A percentile compares a stretch with the other conserved stretches of the same genome.
Evolutionary conservation across 768 basidiomycete genomes (phyloP).

Genomic region (Nevesoporus exiguus): DNA sequence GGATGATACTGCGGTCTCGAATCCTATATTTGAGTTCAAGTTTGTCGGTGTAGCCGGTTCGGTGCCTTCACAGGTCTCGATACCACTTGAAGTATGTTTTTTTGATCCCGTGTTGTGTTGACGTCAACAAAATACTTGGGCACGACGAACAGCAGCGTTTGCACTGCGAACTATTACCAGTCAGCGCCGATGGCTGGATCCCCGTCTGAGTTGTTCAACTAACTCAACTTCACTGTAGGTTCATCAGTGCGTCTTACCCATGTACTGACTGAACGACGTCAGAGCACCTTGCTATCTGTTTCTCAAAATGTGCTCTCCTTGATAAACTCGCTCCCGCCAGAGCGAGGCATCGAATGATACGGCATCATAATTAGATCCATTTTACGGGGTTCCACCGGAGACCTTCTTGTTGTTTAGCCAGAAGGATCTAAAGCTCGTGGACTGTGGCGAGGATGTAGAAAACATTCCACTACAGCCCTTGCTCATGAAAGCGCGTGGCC

Average conservation of each 20-base stretch:
- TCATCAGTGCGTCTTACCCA: too few relatives aligned
- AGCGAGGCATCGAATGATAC: conserved; percentile 24
- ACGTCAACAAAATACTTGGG: conserved; percentile 45
- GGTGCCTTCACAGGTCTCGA: background rate
- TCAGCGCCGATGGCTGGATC: conserved; percentile 36
- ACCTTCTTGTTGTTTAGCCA: conserved; percentile 34
- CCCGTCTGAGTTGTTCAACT: conserved; percentile 38
- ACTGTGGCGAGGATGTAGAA: conserved; percentile 43
- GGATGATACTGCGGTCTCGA: conserved; percentile 28
- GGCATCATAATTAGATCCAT: conserved; percentile 37
- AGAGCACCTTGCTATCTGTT: conserved; percentile 10
- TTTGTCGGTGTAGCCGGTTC: conserved; percentile 18
- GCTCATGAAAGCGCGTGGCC: conserved; percentile 40
- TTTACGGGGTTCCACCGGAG: conserved; percentile 32
- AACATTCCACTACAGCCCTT: conserved; percentile 48
- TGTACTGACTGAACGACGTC: background rate
- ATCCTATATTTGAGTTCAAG: conserved; percentile 36
- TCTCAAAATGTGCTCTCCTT: conserved; percentile 10
- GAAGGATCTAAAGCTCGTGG: conserved; percentile 33
- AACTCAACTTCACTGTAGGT: conserved; percentile 28
- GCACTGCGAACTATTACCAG: conserved; percentile 35
- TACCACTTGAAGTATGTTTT: conserved; percentile 19
- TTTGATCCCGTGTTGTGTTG: conserved; percentile 43
- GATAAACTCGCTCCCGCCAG: conserved; percentile 22
- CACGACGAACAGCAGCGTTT: conserved; percentile 29